phyloP scores from a whole-genome alignment of 2,329 filamentous ascomycete genomes.

The Mycosphaerella sp. region DNA sequence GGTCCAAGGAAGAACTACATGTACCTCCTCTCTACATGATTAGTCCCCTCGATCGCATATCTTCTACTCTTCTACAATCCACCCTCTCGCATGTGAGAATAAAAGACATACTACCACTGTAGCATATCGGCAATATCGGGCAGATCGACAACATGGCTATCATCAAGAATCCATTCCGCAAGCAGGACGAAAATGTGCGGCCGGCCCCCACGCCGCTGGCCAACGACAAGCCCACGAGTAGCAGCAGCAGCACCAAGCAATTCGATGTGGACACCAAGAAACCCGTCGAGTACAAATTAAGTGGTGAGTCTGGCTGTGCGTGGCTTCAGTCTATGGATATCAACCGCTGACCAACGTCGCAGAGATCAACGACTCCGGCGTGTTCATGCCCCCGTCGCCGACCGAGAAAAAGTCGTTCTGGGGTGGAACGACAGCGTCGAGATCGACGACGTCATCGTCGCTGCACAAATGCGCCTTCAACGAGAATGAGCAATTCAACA shows the following conservation, averaged over 20 bases:
- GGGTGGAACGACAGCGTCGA: slow-evolving; percentile 47
- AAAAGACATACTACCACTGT: background rate
- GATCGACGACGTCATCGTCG: slow-evolving; percentile 45
- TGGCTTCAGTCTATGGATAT: background rate
- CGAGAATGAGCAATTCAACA: slow-evolving; percentile 89
- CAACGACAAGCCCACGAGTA: slow-evolving; percentile 11
- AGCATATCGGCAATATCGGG: background rate
- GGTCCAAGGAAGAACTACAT: no score
- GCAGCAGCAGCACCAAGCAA: slow-evolving; percentile 27
- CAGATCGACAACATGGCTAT: slow-evolving; percentile 30
- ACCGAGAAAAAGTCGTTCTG: slow-evolving; percentile 78
- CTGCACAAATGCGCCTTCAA: slow-evolving; percentile 60
- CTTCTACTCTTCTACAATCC: background rate
- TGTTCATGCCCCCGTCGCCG: slow-evolving; percentile 93
- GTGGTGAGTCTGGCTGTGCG: slow-evolving; percentile 37
- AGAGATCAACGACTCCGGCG: slow-evolving; percentile 95
- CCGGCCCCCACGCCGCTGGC: slow-evolving; percentile 14
- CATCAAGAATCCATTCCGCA: slow-evolving; percentile 36
- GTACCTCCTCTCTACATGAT: no score
- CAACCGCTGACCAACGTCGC: slow-evolving; percentile 14
- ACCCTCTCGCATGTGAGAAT: background rate
- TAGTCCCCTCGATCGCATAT: no score
- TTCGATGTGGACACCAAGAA: slow-evolving; percentile 39
- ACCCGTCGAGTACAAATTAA: slow-evolving; percentile 47
- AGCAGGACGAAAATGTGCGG: slow-evolving; percentile 34